Evolutionary conservation across 768 basidiomycete species (phyloP).

Genomic region (Boletus fagicola): DNA sequence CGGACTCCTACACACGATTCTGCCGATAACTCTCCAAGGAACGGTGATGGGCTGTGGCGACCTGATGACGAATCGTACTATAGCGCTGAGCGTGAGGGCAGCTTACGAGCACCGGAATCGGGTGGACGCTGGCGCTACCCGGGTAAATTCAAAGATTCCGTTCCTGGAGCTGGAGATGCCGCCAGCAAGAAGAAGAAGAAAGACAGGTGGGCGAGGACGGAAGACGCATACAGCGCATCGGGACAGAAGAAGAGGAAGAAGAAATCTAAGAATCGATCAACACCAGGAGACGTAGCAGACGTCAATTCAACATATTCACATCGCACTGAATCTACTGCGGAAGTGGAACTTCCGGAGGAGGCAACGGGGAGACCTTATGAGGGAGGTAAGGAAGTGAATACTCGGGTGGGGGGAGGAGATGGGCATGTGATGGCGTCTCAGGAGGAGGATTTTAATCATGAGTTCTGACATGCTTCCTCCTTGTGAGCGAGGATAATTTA

Average conservation of each 20-base stretch:
- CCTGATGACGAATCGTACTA: slow-evolving; percentile 78
- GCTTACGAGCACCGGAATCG: slow-evolving; percentile 35
- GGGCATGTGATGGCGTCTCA: slow-evolving; percentile 24
- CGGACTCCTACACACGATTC: slow-evolving; percentile 14
- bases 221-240: slow-evolving; percentile 65
- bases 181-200: slow-evolving; percentile 67
- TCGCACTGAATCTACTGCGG: slow-evolving; percentile 38
- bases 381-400: slow-evolving; percentile 13
- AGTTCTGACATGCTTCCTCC: slow-evolving; percentile 45
- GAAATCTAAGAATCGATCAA: slow-evolving; percentile 52
- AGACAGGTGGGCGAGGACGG: slow-evolving; percentile 83
- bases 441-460: slow-evolving; percentile 61
- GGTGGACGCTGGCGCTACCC: slow-evolving; percentile 78
- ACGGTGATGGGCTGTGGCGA: slow-evolving; percentile 62
- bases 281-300: slow-evolving; percentile 35
- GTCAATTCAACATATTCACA: slow-evolving; percentile 34
- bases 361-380: slow-evolving; percentile 68
- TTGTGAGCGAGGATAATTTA: not conserved
- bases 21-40: slow-evolving; percentile 16
- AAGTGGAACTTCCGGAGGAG: slow-evolving; percentile 62
- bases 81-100: slow-evolving; percentile 38
- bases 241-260: slow-evolving; percentile 62
- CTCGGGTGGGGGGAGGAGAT: slow-evolving; percentile 15
- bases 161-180: slow-evolving; percentile 40
- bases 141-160: slow-evolving; percentile 71